Conservation (phyloP, 768 basidiomycete genomes). For the Termitomyces sp. region DNA sequence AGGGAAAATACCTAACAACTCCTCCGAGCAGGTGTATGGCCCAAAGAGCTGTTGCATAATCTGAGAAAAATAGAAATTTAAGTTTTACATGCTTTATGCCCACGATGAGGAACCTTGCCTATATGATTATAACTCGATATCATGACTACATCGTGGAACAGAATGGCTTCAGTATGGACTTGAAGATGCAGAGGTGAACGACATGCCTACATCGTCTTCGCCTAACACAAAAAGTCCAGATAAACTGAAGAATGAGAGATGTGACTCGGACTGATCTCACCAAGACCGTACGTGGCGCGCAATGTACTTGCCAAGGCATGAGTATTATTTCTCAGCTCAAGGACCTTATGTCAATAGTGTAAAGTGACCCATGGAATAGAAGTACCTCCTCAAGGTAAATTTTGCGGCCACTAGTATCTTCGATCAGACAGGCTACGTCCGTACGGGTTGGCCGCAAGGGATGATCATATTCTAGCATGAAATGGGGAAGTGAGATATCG, state of each 20-base stretch:
- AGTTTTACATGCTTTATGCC: background rate
- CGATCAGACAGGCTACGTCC: slow-evolving; percentile 44
- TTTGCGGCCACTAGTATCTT: slow-evolving; percentile 39
- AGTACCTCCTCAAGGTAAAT: slow-evolving; percentile 37
- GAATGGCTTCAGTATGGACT: background rate
- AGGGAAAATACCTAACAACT: slow-evolving; percentile 39
- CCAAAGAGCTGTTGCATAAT: slow-evolving; percentile 46
- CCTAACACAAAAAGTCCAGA: slow-evolving; percentile 22
- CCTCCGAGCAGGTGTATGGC: slow-evolving; percentile 46
- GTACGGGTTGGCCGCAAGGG: slow-evolving; percentile 34
- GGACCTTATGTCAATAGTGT: slow-evolving; percentile 1
- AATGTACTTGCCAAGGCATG: slow-evolving; percentile 33
- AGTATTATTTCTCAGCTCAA: slow-evolving; percentile 26
- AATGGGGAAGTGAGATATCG: slow-evolving; percentile 50
- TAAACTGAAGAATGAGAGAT: background rate
- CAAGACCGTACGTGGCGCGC: slow-evolving; percentile 23
- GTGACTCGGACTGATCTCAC: slow-evolving; percentile 4
- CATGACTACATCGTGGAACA: slow-evolving; percentile 31
- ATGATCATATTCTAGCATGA: slow-evolving; percentile 48
- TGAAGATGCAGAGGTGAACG: background rate
- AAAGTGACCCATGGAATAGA: background rate
- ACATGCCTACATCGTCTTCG: slow-evolving; percentile 47
- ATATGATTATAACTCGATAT: slow-evolving; percentile 51
- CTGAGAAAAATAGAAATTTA: slow-evolving; percentile 18
- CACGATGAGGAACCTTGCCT: slow-evolving; percentile 24